Base-by-base conservation (phyloP, 805 yeast genomes). In the Tetrapisispora phaffii region DNA sequence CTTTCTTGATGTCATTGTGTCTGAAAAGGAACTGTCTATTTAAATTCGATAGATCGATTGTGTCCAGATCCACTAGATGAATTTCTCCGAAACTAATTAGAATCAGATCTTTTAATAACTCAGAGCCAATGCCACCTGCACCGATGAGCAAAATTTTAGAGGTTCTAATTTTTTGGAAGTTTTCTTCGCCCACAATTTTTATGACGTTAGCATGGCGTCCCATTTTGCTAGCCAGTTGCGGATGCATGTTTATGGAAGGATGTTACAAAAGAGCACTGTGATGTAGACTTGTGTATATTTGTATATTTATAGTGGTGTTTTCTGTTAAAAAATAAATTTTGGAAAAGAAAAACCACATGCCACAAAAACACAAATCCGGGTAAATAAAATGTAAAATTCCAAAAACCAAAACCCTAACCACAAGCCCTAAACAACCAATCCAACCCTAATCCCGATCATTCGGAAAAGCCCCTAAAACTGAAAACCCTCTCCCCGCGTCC, bases 51-150 rank as follows among this genome's bases (percentile, higher is more conserved):
- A 93, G 69, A 51, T 95, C 97, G 54, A 93, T 86, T 0, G 97
- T 93, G 60, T 93, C 99, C 45, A 93, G 71, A 66, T 93, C 99
- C n/a, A 89, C 89, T 26, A 89, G 74, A 59, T 87, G 95, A 46
- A 89, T 81, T 56, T 85, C 94, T 2, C 93, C 93, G 52, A 82
- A 82, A 7, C 93, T 89, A 62, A 85, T 71, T 50, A 87, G 65
- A 5, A 85, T 77, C 41, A 89, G 68, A 58, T 89, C 83, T 59
- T 89, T 89, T 47, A 89, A 68, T 38, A 89, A 67, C 62, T 89
- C 97, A 61, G 96, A 89, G 2, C 97, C 97, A 51, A 89, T 88
- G 7, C 97, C 97, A 26, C 97, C 97, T 1, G 97, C 95, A 4
- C 97, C 97, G 2, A 89, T 94, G 65, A 89, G 68, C 24, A 89